Percentiles rank a stretch among this genome's conserved stretches.
phyloP scores from a whole-genome alignment of 768 basidiomycete genomes.

The Botryobasidium botryosum region DNA sequence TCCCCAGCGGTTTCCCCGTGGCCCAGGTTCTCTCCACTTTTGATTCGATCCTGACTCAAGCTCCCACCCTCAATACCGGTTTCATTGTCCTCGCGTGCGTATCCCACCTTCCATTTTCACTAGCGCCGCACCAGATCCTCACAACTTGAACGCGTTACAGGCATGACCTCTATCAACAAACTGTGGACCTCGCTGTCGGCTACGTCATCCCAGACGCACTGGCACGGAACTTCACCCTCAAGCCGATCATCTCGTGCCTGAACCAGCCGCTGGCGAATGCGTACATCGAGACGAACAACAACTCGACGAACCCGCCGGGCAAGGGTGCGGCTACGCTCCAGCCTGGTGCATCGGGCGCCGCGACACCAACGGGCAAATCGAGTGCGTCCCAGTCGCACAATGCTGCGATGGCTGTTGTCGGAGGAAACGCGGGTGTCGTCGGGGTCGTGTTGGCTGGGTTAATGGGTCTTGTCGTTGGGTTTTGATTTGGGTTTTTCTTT shows the following conservation, averaged over 20 bases:
- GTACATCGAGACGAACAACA: slow-evolving; percentile 73
- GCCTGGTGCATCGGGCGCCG: no score
- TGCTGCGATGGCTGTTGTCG: no score
- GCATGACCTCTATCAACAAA: slow-evolving; percentile 71
- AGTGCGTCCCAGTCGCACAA: no score
- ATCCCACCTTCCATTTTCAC: background rate
- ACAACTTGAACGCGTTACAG: background rate
- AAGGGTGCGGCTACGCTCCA: no score
- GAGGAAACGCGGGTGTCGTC: no score
- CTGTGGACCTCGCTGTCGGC: slow-evolving; percentile 70
- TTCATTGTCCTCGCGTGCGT: slow-evolving; percentile 68
- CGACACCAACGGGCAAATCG: no score
- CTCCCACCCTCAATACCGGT: slow-evolving; percentile 39
- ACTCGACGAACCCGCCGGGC: no score
- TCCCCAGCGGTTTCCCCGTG: slow-evolving; percentile 42
- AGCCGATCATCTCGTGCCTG: slow-evolving; percentile 55
- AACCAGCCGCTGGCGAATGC: slow-evolving; percentile 40
- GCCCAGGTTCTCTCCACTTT: slow-evolving; percentile 32
- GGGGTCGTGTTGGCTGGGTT: no score
- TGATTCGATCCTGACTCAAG: slow-evolving; percentile 52
- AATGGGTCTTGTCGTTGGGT: no score
- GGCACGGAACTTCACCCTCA: slow-evolving; percentile 45
- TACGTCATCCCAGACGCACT: slow-evolving; percentile 74
- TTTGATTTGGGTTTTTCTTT: no score
- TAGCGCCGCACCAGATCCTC: background rate